Evolutionary conservation across 495 filamentous ascomycete genomes (phyloP), one percentile per base, ranked within the genome.

Genomic region (Immersiella caudata): DNA sequence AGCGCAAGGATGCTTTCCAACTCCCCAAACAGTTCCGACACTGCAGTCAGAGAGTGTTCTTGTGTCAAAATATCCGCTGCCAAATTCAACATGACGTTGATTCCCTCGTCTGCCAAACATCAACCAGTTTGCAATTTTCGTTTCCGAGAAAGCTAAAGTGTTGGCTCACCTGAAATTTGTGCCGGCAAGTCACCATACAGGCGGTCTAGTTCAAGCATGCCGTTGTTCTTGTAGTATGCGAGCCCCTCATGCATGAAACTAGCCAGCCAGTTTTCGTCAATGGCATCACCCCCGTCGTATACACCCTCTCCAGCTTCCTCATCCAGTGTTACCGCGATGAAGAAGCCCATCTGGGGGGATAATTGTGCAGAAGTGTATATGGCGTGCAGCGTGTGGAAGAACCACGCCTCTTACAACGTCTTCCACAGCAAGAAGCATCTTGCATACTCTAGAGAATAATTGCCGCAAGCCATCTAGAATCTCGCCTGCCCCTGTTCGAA

Each of bases 321-420:
- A 71, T 93, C 87, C 12, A 90, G 76, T 0, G 85, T 84, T 24
- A 97, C 88, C 0, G 89, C 88, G 25, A 93, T 91, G 20, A 97
- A 85, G 77, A 96, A 99, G 2, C 95, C 96, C 16, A 97, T 84
- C 73, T 96, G 92, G 11, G 93, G n/a, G 93, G 70, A 97, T 93
- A 75, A 94, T 94, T 22, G 96, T 90, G 59, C 78, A 97, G 70
- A 74, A 88, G 79, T 65, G 88, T 74, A 78, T 84, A 78, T 74
- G 91, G 71, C 69, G 80, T 70, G 66, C 65, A 4, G 81, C 82
- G 77, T 79, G 82, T 70, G 80, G 79, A 0, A 95, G 94, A 14
- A 94, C 80, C 1, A 82, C 84, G 12, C 73, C 76, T 4, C 87
- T 83, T 60, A 97, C 81, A 6, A 85, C 79, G 24, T 82, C 80